Evolutionary conservation across 495 filamentous ascomycete species (phyloP), one percentile per base, ranked within the genome.

Genomic region (Chaetomidium leptoderma): DNA sequence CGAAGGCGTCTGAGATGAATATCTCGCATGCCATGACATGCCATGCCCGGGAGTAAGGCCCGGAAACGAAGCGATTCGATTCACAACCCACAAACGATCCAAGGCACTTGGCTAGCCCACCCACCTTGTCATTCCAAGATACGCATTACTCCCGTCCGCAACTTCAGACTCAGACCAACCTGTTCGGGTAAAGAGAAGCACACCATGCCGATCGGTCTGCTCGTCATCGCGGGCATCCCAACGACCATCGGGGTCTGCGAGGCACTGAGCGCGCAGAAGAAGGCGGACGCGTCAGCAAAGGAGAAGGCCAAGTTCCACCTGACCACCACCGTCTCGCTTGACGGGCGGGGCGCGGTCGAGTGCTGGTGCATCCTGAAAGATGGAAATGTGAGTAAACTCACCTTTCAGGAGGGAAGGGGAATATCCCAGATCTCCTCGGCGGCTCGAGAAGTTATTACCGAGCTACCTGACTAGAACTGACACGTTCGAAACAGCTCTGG

Each of bases 261-360:
- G 58, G 77, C 76, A 6, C 63, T 80, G 44, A 76, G 76, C 60
- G 77, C 76, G 10, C 77, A 80, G 62, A 78, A 80, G 60, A 77
- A 76, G 48, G 68, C 70, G 48, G 69, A 80, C 61, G 64, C 68
- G n/a, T 71, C 74, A 33, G 70, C 72, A 19, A 80, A 80, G 53
- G 76, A 78, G n/a, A 76, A 77, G 55, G 72, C 72, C 57, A 80
- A 78, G 64, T 80, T 80, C 58, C 67, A 74, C 51, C 59, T 80
- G 36, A 76, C 76, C 19, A 70, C 69, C n/a, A 70, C 70, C 24
- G 68, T 79, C 43, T 71, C 75, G 26, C 63, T 76, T 26, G 75
- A 76, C 51, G 74, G 65, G 5, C 53, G 62, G 24, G 64, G 63
- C 13, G 66, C 73, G 49, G 59, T 69, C 60, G 69, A 70, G 65